These are phyloP conservation scores for Hygrophorus russula DNA, from an alignment of 768 basidiomycete genomes.

Conservation along the genomic window DNA sequence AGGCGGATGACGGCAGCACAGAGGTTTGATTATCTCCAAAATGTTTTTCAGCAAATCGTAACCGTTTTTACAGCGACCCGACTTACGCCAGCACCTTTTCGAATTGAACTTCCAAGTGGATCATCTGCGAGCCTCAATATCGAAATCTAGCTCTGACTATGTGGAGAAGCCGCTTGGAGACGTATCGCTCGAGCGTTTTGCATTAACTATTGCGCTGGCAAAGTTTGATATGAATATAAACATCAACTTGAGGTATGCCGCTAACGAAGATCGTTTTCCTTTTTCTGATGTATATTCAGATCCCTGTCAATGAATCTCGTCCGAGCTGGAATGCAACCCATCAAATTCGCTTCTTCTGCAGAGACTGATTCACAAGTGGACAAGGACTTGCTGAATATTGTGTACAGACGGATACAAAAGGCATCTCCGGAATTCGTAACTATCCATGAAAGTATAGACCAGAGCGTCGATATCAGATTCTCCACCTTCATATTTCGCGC, in stretches of 20 bases:
- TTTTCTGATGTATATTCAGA: constrained; percentile 24
- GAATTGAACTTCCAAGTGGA: constrained; percentile 86
- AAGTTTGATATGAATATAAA: constrained; percentile 84
- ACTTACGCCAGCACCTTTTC: constrained; percentile 50
- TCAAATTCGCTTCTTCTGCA: constrained; percentile 58
- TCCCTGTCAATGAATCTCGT: constrained; percentile 69
- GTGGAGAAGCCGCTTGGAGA: constrained; percentile 70
- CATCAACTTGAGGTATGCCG: constrained; percentile 57
- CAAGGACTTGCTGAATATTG: constrained; percentile 65
- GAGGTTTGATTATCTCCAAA: constrained; percentile 26
- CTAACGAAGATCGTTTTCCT: neutral
- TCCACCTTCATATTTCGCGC: constrained; percentile 87
- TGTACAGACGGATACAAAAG: constrained; percentile 71
- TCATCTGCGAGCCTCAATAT: constrained; percentile 67
- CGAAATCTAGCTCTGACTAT: constrained; percentile 50
- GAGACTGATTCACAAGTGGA: constrained; percentile 27
- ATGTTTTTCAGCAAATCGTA: neutral
- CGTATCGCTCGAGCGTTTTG: constrained; percentile 69
- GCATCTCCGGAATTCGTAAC: constrained; percentile 78
- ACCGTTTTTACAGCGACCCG: constrained; percentile 21
- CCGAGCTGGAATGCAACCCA: constrained; percentile 38
- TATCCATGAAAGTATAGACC: constrained; percentile 76
- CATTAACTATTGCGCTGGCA: constrained; percentile 58
- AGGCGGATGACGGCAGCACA: constrained; percentile 51
- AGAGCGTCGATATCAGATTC: constrained; percentile 75